A percentile compares a stretch with the other conserved stretches of the same genome.
Evolutionary conservation across 2,329 filamentous ascomycete species (phyloP).

Genomic region (Seiridium unicorne): DNA sequence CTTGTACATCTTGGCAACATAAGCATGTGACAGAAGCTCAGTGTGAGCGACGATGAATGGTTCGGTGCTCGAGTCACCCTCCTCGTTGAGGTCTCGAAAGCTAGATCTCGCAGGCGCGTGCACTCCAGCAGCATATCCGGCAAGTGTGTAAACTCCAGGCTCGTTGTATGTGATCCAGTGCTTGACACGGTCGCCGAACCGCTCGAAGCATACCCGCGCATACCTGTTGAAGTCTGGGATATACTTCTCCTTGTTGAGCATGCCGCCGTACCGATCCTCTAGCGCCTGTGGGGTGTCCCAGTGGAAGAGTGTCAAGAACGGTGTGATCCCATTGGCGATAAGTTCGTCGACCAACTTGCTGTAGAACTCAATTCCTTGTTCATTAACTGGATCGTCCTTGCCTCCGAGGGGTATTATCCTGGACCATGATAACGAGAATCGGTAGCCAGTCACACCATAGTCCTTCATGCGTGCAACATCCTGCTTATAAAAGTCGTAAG

Average conservation of each 20-base stretch:
- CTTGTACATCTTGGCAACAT: constrained; percentile 35
- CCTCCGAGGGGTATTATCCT: constrained; percentile 64
- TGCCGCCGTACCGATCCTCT: constrained; percentile 58
- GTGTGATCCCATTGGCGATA: constrained; percentile 53
- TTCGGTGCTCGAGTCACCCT: constrained; percentile 31
- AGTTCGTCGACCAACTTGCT: constrained; percentile 60
- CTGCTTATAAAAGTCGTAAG: constrained; percentile 41
- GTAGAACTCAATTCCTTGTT: constrained; percentile 59
- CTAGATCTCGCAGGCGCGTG: constrained; percentile 30
- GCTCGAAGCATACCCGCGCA: constrained; percentile 56
- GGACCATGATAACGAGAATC: constrained; percentile 65
- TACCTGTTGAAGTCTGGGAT: constrained; percentile 59
- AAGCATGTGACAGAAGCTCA: constrained; percentile 35
- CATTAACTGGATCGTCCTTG: constrained; percentile 60
- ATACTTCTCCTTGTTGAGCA: constrained; percentile 61
- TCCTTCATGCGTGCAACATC: constrained; percentile 60
- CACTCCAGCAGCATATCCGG: constrained; percentile 32
- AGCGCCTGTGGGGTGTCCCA: constrained; percentile 63
- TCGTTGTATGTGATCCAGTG: constrained; percentile 50
- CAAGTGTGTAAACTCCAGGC: constrained; percentile 30
- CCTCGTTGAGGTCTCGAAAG: constrained; percentile 26
- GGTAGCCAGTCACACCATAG: constrained; percentile 58
- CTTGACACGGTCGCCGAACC: constrained; percentile 56
- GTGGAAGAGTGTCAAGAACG: constrained; percentile 62
- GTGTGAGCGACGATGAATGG: constrained; percentile 38